phyloP scores from a whole-genome alignment of 768 basidiomycete species.

The Podaxis pistillaris region DNA sequence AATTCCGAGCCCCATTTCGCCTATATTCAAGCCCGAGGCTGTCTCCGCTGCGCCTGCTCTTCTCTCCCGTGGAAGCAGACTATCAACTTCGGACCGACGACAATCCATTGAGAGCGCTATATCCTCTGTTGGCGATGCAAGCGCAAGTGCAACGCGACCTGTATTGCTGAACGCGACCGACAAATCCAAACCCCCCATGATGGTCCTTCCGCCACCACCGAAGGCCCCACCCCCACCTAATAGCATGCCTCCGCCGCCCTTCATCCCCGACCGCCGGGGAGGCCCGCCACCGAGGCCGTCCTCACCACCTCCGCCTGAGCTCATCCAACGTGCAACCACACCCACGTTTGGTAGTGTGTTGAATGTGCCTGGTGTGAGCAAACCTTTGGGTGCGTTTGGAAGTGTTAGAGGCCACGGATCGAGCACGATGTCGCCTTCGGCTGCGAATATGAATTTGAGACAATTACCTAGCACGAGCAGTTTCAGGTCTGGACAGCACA shows the following conservation, averaged over 20 bases:
- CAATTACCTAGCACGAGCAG: slow-evolving; percentile 79
- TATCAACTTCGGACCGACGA: slow-evolving; percentile 54
- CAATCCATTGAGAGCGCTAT: slow-evolving; percentile 72
- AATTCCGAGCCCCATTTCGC: slow-evolving; percentile 4
- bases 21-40: slow-evolving; percentile 34
- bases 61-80: slow-evolving; percentile 41
- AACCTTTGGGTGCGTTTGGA: slow-evolving; percentile 1
- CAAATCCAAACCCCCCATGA: slow-evolving; percentile 82
- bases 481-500: slow-evolving; percentile 69
- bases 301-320: slow-evolving; percentile 90
- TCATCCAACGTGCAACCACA: slow-evolving; percentile 89
- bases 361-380: slow-evolving; percentile 44
- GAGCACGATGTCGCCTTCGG: slow-evolving; percentile 70
- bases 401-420: slow-evolving; percentile 45
- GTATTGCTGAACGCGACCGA: slow-evolving; percentile 49
- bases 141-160: slow-evolving; percentile 38
- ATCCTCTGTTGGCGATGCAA: slow-evolving; percentile 48
- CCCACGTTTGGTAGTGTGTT: slow-evolving; percentile 72
- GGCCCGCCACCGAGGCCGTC: slow-evolving; percentile 82
- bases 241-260: slow-evolving; percentile 73
- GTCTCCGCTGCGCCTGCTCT: slow-evolving; percentile 32
- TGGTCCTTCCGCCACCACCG: slow-evolving; percentile 80
- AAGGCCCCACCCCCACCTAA: slow-evolving; percentile 68
- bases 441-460: slow-evolving; percentile 49
- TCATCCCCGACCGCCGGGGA: slow-evolving; percentile 68